Percentiles rank a stretch among this genome's conserved stretches.
Evolutionary conservation across 208 protist species (phyloP).

Genomic region (Trypanosoma cruzi): DNA sequence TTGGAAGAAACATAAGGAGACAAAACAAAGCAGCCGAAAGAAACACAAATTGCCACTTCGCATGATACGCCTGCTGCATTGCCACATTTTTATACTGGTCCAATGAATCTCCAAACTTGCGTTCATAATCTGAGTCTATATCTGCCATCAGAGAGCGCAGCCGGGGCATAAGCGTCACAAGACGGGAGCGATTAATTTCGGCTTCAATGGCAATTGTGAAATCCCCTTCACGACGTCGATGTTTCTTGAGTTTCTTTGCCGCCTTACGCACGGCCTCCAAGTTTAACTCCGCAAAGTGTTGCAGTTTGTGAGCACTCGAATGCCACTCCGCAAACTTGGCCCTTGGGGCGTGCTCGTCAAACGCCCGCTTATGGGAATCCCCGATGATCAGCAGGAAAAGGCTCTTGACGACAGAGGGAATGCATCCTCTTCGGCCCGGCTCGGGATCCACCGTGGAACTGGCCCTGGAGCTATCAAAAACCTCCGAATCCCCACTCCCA

Average conservation of each 20-base stretch:
- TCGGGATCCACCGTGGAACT: conserved; percentile 33
- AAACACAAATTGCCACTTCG: conserved; percentile 80
- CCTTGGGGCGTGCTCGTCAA: conserved; percentile 65
- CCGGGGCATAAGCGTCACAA: conserved; percentile 73
- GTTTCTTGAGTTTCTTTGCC: conserved; percentile 89
- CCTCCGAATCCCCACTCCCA: conserved; percentile 12
- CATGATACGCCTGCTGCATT: conserved; percentile 74
- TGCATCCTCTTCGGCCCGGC: conserved; percentile 15
- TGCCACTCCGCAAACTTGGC: conserved; percentile 88
- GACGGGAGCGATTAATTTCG: conserved; percentile 65
- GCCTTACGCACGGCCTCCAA: conserved; percentile 86
- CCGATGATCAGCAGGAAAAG: conserved; percentile 85
- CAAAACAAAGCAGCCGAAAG: conserved; percentile 71
- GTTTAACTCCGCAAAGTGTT: conserved; percentile 92
- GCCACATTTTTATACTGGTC: conserved; percentile 79
- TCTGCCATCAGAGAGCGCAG: conserved; percentile 69
- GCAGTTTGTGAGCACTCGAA: conserved; percentile 85
- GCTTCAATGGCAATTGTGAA: conserved; percentile 77
- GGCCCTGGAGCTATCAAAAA: conserved; percentile 21
- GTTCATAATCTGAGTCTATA: conserved; percentile 78
- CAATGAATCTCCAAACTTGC: conserved; percentile 83
- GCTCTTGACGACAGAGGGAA: conserved; percentile 49
- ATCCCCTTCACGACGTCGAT: conserved; percentile 72
- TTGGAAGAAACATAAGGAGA: conserved; percentile 57
- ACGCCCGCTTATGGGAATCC: conserved; percentile 62